Evolutionary conservation across 495 filamentous ascomycete genomes (phyloP).

Genomic region (Xylaria bambusicola): DNA sequence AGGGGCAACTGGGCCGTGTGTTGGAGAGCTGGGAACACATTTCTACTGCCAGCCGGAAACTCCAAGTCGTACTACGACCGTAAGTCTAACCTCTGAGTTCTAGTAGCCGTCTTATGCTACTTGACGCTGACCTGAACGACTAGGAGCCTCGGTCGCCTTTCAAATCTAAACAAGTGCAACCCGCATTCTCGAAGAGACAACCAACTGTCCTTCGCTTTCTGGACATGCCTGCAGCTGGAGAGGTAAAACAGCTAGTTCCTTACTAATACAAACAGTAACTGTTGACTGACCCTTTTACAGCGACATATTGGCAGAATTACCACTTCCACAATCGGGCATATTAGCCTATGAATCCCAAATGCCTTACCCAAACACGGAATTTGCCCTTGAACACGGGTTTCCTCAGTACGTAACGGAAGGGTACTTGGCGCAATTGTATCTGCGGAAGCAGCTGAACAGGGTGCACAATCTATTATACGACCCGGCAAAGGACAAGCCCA

Average conservation of each 20-base stretch:
- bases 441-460: slow-evolving; percentile 82
- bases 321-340: slow-evolving; percentile 77
- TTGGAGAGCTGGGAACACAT: slow-evolving; percentile 92
- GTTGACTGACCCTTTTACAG: slow-evolving; percentile 42
- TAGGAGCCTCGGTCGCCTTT: slow-evolving; percentile 48
- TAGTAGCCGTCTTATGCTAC: not conserved
- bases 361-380: slow-evolving; percentile 57
- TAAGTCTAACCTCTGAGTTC: slow-evolving; percentile 46
- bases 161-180: slow-evolving; percentile 30
- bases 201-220: slow-evolving; percentile 77
- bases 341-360: slow-evolving; percentile 71
- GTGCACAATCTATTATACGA: slow-evolving; percentile 82
- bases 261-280: not conserved
- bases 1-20: slow-evolving; percentile 82
- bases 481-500: slow-evolving; percentile 48
- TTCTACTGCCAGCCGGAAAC: slow-evolving; percentile 70
- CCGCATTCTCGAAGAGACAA: slow-evolving; percentile 49
- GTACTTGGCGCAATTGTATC: slow-evolving; percentile 82
- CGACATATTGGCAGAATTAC: slow-evolving; percentile 89
- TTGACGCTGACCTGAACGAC: slow-evolving; percentile 12
- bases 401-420: slow-evolving; percentile 66
- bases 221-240: slow-evolving; percentile 93
- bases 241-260: slow-evolving; percentile 58
- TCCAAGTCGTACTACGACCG: slow-evolving; percentile 77
- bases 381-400: slow-evolving; percentile 45